Base-by-base conservation (phyloP, 352 stramenopile species). In the Pythium myriotylum region DNA sequence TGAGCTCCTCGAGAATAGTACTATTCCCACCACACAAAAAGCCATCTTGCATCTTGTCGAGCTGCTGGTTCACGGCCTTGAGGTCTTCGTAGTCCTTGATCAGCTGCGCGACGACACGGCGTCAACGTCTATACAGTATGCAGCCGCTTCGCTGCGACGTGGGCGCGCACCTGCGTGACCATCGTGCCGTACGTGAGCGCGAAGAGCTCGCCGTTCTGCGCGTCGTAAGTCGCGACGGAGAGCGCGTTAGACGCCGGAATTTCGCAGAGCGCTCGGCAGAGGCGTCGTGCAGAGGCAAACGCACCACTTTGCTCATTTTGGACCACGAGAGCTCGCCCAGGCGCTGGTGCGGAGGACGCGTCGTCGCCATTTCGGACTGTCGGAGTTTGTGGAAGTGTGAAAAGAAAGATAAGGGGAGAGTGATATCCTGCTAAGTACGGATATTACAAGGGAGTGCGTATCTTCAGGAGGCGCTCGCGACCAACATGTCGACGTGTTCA, bases 131-230 rank as follows among this genome's bases (percentile, higher is more conserved):
- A 57, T 9, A 29, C 40, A 16, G 27, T 39, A 14, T 12, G 39
- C 23, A 54, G 43, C 8, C 40, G 40, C n/a, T n/a, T n/a, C n/a
- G n/a, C n/a, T n/a, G n/a, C n/a, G n/a, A n/a, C n/a, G n/a, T n/a
- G n/a, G n/a, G n/a, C n/a, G 39, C 43, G 13, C 46, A 87, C 79
- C 77, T 98, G 93, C 8, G 89, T 98, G 20, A 99, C 93, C 62
- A 99, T 88, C 17, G 95, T 93, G 32, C 97, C 97, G 76, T 99
- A 99, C 9, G 96, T 99, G 50, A 99, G 77, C 35, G 96, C 91
- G 62, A 99, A 98, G 32, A 99, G 84, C 77, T 99, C 97, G n/a
- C 95, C 94, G 67, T 99, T 99, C 86, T 70, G 22, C 19, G 16
- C 14, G 23, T 53, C 2, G 17, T 8, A 19, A 49, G 12, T 7